Conservation (phyloP, 805 yeast species). For the Candida wancherniae region DNA sequence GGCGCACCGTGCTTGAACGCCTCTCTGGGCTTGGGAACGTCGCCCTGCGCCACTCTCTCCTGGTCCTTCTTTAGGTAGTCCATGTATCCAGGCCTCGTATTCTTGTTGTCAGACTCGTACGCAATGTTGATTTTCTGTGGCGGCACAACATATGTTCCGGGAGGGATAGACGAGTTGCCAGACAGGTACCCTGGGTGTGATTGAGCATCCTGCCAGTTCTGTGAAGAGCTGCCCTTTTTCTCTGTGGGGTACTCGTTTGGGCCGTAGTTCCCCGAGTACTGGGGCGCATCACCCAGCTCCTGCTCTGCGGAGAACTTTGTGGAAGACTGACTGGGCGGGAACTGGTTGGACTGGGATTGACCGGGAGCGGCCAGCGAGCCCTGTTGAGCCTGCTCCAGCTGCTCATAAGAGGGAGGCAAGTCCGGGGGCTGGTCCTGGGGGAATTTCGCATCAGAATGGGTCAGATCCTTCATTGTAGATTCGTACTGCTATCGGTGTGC, state of each 20-base stretch:
- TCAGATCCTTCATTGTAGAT: too few species aligned
- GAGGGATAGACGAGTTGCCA: conserved; percentile 3
- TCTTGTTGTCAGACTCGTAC: conserved; percentile 29
- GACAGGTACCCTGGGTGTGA: conserved; percentile 1
- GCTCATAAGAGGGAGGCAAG: conserved; percentile 16
- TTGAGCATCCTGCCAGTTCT: not conserved
- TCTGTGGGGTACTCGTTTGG: conserved; percentile 17
- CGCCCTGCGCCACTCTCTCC: conserved; percentile 28
- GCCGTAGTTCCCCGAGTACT: conserved; percentile 7
- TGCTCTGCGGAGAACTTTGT: not conserved
- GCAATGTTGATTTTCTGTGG: conserved; percentile 36
- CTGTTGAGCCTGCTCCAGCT: conserved; percentile 11
- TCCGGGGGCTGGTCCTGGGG: conserved; percentile 3
- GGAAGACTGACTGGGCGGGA: too few species aligned
- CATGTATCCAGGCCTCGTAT: conserved; percentile 34
- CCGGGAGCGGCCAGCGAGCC: too few species aligned
- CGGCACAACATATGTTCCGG: conserved; percentile 20
- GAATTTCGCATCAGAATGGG: conserved; percentile 1
- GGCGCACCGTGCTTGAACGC: conserved; percentile 31
- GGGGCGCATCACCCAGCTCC: conserved; percentile 1
- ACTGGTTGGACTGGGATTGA: too few species aligned
- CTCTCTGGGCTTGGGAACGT: conserved; percentile 26
- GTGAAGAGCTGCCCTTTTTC: conserved; percentile 4
- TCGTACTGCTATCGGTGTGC: too few species aligned
- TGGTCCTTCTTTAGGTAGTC: conserved; percentile 30